Conservation (phyloP, 176 grass and related monocot genomes). For the maize (Zea mays) region Zm-B73-REFERENCE-NAM-5.0 NC_050097.1:240130001-240130500, state of each 20-base stretch:
- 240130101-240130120: constrained; percentile 58
- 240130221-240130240: background rate
- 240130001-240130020: background rate
- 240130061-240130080: constrained; percentile 45
- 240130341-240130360: constrained; percentile 25
- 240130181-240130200: constrained; percentile 40
- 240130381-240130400: background rate
- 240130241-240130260: constrained; percentile 18
- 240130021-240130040: background rate
- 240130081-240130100: constrained; percentile 77
- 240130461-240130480: background rate
- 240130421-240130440: constrained; percentile 6
- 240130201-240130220: background rate
- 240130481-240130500: constrained; percentile 48
- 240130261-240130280: constrained; percentile 51
- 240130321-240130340: constrained; percentile 84
- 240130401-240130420: background rate
- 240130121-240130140: constrained; percentile 82
- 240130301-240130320: constrained; percentile 74
- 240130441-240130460: background rate
- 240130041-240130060: background rate
- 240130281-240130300: constrained; percentile 73
- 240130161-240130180: constrained; percentile 81
- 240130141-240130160: constrained; percentile 59
- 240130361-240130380: constrained; percentile 2